Conservation (phyloP, 148 eudicot genomes). For the Rhododendron griersonianum region DNA sequence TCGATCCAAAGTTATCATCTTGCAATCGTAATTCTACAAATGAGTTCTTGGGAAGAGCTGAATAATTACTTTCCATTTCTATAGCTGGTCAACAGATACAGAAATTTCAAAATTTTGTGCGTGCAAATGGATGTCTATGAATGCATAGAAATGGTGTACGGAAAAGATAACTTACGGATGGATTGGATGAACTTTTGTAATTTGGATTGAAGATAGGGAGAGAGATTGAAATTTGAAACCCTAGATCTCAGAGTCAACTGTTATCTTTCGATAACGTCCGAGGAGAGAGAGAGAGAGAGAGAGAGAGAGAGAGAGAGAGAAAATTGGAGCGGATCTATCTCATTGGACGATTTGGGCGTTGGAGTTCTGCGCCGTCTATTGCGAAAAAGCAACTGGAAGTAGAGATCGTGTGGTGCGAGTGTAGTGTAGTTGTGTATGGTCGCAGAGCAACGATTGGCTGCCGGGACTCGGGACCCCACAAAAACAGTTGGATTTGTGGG, state of each 20-base stretch:
- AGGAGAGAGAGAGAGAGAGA: neutral
- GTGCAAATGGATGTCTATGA: neutral
- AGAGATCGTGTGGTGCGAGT: neutral
- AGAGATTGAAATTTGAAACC: neutral
- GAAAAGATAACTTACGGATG: neutral
- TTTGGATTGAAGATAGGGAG: neutral
- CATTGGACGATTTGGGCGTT: neutral
- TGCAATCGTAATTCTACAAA: constrained; percentile 32
- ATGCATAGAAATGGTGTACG: neutral
- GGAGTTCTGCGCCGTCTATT: neutral
- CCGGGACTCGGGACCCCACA: no score
- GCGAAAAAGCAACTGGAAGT: neutral
- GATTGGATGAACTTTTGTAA: neutral
- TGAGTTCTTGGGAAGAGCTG: constrained; percentile 32
- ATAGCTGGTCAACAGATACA: neutral
- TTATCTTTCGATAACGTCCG: neutral
- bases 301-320: neutral
- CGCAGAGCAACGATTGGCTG: neutral
- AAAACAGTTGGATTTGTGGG: neutral
- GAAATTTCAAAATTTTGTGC: neutral
- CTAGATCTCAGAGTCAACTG: constrained; percentile 16
- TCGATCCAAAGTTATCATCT: constrained; percentile 19
- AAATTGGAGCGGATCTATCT: neutral
- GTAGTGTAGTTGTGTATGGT: neutral
- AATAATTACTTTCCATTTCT: constrained; percentile 39